Evolutionary conservation across 2,329 filamentous ascomycete genomes (phyloP), one percentile per base, ranked within the genome.

Genomic region (Fusarium hainanense): DNA sequence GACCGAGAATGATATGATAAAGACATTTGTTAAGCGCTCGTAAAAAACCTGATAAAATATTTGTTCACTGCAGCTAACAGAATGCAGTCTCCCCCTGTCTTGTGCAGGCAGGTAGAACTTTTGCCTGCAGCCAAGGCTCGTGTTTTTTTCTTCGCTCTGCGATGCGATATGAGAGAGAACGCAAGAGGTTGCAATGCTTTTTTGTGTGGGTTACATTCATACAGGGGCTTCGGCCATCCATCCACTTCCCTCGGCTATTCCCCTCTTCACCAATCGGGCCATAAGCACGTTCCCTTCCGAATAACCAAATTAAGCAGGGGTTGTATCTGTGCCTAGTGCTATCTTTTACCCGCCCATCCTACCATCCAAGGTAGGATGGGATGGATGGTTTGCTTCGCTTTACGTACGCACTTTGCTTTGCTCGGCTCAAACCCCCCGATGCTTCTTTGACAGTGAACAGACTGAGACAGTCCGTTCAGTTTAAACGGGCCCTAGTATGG

Each of bases 41-140:
- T 3, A 28, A 25, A 42, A 42, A 30, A 8, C n/a, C 18, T 67
- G 43, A 68, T 50, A 54, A 58, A 51, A 41, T 11, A 18, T 9
- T 13, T 41, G 6, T 37, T 34, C 6, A 27, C 40, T 63, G 65
- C 63, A 49, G 32, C 49, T 32, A 66, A 20, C n/a, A 11, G 30
- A 55, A 28, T 50, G 12, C 20, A 50, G 51, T 40, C 30, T 21
- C 28, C 20, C 52, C 42, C 54, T 48, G 43, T 16, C 30, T 40
- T 14, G n/a, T 49, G 52, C 52, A 56, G 42, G 23, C 18, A 54
- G 21, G 47, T 23, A 69, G 66, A 54, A 62, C 66, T 57, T 67
- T 67, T 67, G 63, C 37, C 54, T 67, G 63, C 56, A 34, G 49
- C 49, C 49, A 51, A 51, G 41, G 18, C 63, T 66, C 63, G 62